Evolutionary conservation across 1,284 basidiomycete genomes (phyloP), one percentile per base, ranked within the genome.

Genomic region (Trametes polyzona): DNA sequence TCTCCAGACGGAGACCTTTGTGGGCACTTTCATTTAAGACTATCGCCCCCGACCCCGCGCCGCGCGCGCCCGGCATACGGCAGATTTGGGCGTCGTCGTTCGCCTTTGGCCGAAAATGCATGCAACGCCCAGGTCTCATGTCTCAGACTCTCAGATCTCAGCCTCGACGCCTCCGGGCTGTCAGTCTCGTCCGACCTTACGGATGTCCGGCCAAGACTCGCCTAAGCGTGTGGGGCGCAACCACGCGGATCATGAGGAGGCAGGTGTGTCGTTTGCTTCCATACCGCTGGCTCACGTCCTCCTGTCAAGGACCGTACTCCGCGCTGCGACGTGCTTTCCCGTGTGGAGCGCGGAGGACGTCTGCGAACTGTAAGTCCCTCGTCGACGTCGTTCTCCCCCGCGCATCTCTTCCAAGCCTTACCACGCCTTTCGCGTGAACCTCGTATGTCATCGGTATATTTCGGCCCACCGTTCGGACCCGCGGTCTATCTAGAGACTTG

Each of bases 11-110:
- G 33, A 24, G 19, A 26, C 2, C 3, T 47, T 23, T n/a, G 6
- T 47, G 36, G 29, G 19, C n/a, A 37, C 37, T 29, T 40, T 40
- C 51, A 50, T 47, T 41, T 47, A 39, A 36, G 32, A 30, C 17
- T 23, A 32, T 35, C 29, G 56, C 24, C 9, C 32, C 9, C 32
- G 36, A 30, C 30, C 42, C 37, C n/a, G n/a, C n/a, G n/a, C n/a
- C n/a, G n/a, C n/a, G n/a, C n/a, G n/a, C n/a, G 0, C 27, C 37
- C 36, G 19, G 36, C 8, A 42, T 26, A 27, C 41, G 41, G 41
- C 14, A 41, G 12, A 16, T 14, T 17, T n/a, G n/a, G n/a, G n/a
- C n/a, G n/a, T n/a, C n/a, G n/a, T n/a, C n/a, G n/a, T n/a, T n/a
- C n/a, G n/a, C n/a, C n/a, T n/a, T n/a, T n/a, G n/a, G n/a, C n/a